These are phyloP conservation scores for Lodderomyces oxycetoniae DNA, from an alignment of 1,139 yeast genomes.

Conservation along the genomic window DNA sequence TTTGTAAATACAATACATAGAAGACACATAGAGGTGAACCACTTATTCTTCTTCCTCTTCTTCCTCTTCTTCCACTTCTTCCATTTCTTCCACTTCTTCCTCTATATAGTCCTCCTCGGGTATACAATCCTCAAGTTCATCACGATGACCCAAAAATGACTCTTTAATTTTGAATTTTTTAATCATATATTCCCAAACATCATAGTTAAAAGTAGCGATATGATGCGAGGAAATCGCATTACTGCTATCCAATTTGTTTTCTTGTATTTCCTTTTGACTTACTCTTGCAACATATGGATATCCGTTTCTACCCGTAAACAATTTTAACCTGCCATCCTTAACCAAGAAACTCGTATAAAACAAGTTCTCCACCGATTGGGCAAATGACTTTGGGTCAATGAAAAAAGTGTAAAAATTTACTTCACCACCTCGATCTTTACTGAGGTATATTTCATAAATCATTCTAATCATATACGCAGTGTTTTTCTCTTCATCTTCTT, in stretches of 20 bases:
- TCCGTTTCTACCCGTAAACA: constrained; percentile 43
- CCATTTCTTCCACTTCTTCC: constrained; percentile 3
- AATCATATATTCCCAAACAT: constrained; percentile 57
- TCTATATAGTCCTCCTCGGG: constrained; percentile 17
- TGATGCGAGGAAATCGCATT: constrained; percentile 31
- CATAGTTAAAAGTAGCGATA: constrained; percentile 64
- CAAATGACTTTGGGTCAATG: constrained; percentile 69
- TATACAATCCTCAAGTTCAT: constrained; percentile 28
- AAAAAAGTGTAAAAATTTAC: constrained; percentile 63
- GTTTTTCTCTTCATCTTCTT: constrained; percentile 45
- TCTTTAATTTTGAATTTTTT: constrained; percentile 47
- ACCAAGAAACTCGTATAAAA: constrained; percentile 78
- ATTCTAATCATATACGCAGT: constrained; percentile 58
- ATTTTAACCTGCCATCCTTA: constrained; percentile 60
- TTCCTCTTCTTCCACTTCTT: constrained; percentile 1
- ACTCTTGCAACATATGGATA: constrained; percentile 28
- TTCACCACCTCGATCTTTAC: constrained; percentile 27
- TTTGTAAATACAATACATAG: constrained; percentile 11
- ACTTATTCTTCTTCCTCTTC: background rate
- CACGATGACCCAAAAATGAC: constrained; percentile 48
- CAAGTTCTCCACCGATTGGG: constrained; percentile 77
- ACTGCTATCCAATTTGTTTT: constrained; percentile 9
- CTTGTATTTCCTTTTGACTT: constrained; percentile 14
- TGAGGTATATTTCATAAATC: constrained; percentile 36
- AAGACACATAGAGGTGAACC: too few relatives aligned